Percentiles rank a stretch among this genome's conserved stretches.
Evolutionary conservation across 139 green algal genomes (phyloP).

Genomic region (Ettlia oleoabundans): DNA sequence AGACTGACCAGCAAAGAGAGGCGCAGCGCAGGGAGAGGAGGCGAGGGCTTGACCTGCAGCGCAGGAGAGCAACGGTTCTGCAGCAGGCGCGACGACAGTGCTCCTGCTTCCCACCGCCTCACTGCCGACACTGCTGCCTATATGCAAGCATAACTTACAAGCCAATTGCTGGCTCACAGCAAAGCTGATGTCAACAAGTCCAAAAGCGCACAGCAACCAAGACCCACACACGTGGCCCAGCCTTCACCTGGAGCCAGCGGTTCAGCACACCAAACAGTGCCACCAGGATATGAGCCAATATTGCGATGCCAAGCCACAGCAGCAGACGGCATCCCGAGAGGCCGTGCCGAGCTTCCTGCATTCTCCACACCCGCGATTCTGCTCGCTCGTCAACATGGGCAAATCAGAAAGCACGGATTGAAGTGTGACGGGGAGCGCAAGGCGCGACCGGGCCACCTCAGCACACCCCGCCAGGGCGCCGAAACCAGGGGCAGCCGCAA

Average conservation of each 20-base stretch:
- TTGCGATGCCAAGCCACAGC: slow-evolving; percentile 4
- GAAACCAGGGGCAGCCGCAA: no score
- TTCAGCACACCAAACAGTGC: slow-evolving; percentile 27
- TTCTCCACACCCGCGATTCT: no score
- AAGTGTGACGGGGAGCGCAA: no score
- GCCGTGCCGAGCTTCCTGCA: no score
- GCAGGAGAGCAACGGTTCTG: neutral
- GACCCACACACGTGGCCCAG: neutral
- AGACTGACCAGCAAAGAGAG: slow-evolving; percentile 1
- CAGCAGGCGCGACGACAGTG: no score
- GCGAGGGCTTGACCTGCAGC: neutral
- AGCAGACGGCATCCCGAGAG: no score
- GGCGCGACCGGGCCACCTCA: no score
- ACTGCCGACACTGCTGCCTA: neutral
- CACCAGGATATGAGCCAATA: slow-evolving; percentile 2
- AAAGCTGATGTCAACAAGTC: neutral
- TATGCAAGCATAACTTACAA: neutral
- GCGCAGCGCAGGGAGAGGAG: slow-evolving; percentile 20
- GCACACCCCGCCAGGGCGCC: no score
- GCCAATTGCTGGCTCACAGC: neutral
- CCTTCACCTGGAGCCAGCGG: slow-evolving; percentile 17
- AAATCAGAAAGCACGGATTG: no score
- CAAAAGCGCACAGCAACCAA: neutral
- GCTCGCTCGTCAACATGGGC: no score
- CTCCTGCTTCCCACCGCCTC: no score